Conservation (phyloP, 1,284 basidiomycete species). For the Apiotrichum domesticum region DNA sequence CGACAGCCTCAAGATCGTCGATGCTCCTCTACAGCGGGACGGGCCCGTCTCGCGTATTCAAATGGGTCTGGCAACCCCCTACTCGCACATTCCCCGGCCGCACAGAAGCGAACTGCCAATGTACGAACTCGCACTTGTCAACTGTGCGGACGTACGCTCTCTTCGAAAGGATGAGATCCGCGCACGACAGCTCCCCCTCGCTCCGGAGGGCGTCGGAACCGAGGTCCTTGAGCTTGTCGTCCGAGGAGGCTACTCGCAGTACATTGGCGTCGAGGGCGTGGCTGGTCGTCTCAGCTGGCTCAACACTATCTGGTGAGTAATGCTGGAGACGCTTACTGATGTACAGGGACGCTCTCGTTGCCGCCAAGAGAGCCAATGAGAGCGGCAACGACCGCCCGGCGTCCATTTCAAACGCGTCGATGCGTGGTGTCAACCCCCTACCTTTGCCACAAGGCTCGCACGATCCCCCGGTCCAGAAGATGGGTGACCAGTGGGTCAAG, state of each 20-base stretch:
- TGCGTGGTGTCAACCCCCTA: slow-evolving; percentile 3
- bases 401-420: slow-evolving; percentile 8
- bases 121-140: slow-evolving; percentile 30
- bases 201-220: slow-evolving; percentile 33
- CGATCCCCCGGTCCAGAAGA: slow-evolving; percentile 29
- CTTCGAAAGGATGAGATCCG: slow-evolving; percentile 36
- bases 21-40: slow-evolving; percentile 9
- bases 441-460: slow-evolving; percentile 1
- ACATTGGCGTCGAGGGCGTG: slow-evolving; percentile 40
- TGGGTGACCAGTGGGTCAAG: slow-evolving; percentile 42
- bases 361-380: slow-evolving; percentile 24
- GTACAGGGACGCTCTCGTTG: slow-evolving; percentile 33
- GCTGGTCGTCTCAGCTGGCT: slow-evolving; percentile 38
- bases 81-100: slow-evolving; percentile 25
- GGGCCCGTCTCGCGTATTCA: neutral
- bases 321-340: neutral
- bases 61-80: slow-evolving; percentile 11
- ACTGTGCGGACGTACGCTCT: slow-evolving; percentile 37
- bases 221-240: slow-evolving; percentile 41
- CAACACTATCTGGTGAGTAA: slow-evolving; percentile 39
- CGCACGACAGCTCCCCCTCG: slow-evolving; percentile 29
- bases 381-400: slow-evolving; percentile 21
- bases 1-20: slow-evolving; percentile 18
- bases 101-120: slow-evolving; percentile 17
- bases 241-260: slow-evolving; percentile 32